phyloP scores from a whole-genome alignment of 192 early-diverging fungal species.

The Coemansia pectinata region DNA sequence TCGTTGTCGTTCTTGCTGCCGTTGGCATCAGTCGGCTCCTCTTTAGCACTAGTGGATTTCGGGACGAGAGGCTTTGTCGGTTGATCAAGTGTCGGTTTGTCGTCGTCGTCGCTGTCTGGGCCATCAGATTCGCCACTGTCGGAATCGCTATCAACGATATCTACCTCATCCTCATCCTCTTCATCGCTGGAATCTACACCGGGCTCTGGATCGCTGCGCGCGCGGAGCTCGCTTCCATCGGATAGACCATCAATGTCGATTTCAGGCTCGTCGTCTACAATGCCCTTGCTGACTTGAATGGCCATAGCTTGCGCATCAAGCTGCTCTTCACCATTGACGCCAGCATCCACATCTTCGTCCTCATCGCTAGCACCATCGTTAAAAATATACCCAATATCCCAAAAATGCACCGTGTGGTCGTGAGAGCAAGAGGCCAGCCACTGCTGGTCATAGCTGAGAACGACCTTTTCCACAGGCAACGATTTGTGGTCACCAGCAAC shows the following conservation, averaged over 20 bases:
- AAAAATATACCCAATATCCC: slow-evolving; percentile 72
- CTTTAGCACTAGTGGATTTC: no score
- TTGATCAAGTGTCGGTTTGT: not conserved
- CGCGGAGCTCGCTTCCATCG: slow-evolving; percentile 36
- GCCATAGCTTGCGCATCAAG: slow-evolving; percentile 47
- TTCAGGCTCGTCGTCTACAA: slow-evolving; percentile 27
- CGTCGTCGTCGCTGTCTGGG: not conserved
- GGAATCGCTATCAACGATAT: slow-evolving; percentile 7
- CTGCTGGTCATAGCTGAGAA: slow-evolving; percentile 68
- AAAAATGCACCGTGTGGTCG: slow-evolving; percentile 85
- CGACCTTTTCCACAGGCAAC: slow-evolving; percentile 85
- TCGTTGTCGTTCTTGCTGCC: not conserved
- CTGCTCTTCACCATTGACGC: slow-evolving; percentile 5
- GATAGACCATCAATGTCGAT: slow-evolving; percentile 48
- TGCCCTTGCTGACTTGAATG: slow-evolving; percentile 46
- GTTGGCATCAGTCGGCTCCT: not conserved
- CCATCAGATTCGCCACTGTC: not conserved
- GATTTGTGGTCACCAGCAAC: slow-evolving; percentile 86
- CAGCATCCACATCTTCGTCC: slow-evolving; percentile 17
- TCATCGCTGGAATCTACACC: slow-evolving; percentile 1
- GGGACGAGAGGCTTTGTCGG: not conserved
- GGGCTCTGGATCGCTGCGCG: not conserved
- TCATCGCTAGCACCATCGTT: slow-evolving; percentile 57
- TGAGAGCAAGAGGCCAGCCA: slow-evolving; percentile 83
- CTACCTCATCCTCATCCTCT: not conserved